A percentile compares a stretch with the other conserved stretches of the same genome.
Conservation (phyloP, 2,329 filamentous ascomycete genomes). For the Ophiostoma australiae region DNA sequence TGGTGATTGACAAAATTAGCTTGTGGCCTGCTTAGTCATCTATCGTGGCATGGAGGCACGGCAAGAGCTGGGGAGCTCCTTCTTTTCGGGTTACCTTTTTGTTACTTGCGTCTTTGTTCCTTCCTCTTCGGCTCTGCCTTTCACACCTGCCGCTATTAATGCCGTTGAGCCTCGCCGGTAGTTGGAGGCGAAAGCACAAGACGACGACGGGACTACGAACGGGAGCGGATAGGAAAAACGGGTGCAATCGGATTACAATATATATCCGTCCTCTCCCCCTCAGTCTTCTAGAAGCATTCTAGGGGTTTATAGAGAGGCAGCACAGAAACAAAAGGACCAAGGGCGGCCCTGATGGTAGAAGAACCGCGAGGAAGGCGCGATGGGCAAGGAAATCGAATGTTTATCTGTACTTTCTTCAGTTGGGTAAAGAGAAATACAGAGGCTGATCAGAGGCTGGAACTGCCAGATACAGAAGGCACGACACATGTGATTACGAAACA, state of each 20-base stretch:
- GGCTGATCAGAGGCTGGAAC: not conserved
- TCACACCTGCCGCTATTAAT: not conserved
- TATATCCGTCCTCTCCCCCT: not conserved
- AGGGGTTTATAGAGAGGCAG: not conserved
- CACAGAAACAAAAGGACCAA: not conserved
- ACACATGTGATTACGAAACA: not conserved
- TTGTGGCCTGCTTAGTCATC: constrained; percentile 3
- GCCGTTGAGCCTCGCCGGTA: not conserved
- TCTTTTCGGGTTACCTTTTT: not conserved
- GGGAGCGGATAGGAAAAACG: not conserved
- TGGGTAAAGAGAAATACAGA: not conserved
- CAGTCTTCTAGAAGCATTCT: constrained; percentile 1
- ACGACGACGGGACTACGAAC: not conserved
- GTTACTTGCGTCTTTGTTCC: not conserved
- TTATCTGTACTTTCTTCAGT: not conserved
- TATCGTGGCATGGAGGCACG: not conserved
- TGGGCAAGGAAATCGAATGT: not conserved
- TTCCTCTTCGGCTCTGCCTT: not conserved
- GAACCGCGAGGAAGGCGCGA: not conserved
- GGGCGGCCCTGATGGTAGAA: not conserved
- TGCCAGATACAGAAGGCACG: constrained; percentile 2
- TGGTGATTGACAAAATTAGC: not conserved
- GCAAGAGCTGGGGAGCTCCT: not conserved
- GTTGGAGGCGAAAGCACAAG: not conserved
- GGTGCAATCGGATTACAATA: not conserved